Conservation (phyloP, 495 filamentous ascomycete genomes). For the Penicillium desertorum region DNA sequence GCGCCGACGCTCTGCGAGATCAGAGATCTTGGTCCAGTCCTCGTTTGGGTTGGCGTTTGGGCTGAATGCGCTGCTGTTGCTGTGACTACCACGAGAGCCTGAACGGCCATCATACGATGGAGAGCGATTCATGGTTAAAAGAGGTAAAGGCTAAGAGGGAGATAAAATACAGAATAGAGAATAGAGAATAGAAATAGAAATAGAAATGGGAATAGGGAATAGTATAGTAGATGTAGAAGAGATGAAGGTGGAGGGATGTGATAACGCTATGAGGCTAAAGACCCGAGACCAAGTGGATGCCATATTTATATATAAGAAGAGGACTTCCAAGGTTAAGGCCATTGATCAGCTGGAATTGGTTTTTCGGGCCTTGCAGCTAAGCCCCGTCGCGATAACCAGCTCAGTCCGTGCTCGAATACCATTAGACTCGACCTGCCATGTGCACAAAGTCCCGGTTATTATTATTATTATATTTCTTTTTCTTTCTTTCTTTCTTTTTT, state of each 20-base stretch:
- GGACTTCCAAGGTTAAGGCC: not conserved
- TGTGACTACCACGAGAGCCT: constrained; percentile 60
- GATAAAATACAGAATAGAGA: constrained; percentile 7
- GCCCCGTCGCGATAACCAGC: constrained; percentile 37
- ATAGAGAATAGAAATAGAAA: not conserved
- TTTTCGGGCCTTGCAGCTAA: constrained; percentile 33
- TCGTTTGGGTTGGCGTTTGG: constrained; percentile 94
- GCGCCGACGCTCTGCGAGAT: constrained; percentile 86
- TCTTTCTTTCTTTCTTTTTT: constrained; percentile 1
- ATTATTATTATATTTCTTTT: constrained; percentile 6
- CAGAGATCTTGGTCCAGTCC: constrained; percentile 99
- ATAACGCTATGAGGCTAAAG: constrained; percentile 8
- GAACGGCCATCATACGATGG: constrained; percentile 35
- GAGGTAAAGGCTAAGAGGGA: constrained; percentile 1
- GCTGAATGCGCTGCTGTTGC: constrained; percentile 94
- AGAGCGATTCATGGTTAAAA: constrained; percentile 41
- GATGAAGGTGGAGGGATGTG: not conserved
- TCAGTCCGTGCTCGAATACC: constrained; percentile 30
- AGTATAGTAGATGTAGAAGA: not conserved
- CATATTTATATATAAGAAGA: constrained; percentile 31
- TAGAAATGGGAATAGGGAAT: not conserved
- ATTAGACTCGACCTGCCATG: constrained; percentile 21
- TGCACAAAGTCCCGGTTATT: constrained; percentile 9
- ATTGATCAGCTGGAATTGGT: constrained; percentile 29
- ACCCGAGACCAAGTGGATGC: constrained; percentile 17